Base-by-base conservation (phyloP, 2,329 filamentous ascomycete genomes). In the Trichoderma oligosporum region DNA sequence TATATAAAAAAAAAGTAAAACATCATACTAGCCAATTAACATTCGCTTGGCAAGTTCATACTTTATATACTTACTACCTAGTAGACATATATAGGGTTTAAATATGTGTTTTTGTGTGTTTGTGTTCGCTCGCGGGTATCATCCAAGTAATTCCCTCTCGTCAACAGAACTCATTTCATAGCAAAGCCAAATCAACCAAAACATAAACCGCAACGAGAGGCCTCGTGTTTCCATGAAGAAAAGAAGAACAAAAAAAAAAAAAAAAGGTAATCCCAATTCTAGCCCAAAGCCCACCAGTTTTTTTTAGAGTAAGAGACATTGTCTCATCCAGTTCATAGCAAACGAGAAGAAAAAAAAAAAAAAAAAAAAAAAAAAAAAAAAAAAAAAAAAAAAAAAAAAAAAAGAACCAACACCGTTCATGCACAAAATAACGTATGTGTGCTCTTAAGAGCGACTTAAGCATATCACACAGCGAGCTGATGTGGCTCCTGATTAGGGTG, bases 401-500 rank as follows among this genome's bases (percentile, higher is more conserved):
- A 29, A 55, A 58, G 61, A 61, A 56, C 62, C 62, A 56, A 46
- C 49, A 46, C 33, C 53, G 48, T 42, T 20, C 55, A 52, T 59
- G 53, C 57, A 57, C 33, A 52, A 56, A 14, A 54, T 45, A 54
- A 54, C 57, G 47, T 59, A 59, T 59, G 31, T 36, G 41, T 29
- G 31, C 51, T 48, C 35, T n/a, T 39, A 35, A 45, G 31, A 22
- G 27, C 39, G 22, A 35, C 35, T 29, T 11, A 16, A 18, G 11
- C 27, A 33, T 58, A 44, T 67, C 72, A 83, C 31, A 84, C 80
- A 56, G 80, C 80, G 52, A 84, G 71, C 63, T 82, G 81, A 58
- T 78, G 75, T 22, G 77, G 76, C 58, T 82, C 80, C 63, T 83
- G 78, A 61, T 81, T 79, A 42, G 79, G 79, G 63, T 81, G 80